A percentile compares a stretch with the other conserved stretches of the same genome.
Conservation (phyloP, 306 rosid genomes). For the Trifolium dubium region DNA sequence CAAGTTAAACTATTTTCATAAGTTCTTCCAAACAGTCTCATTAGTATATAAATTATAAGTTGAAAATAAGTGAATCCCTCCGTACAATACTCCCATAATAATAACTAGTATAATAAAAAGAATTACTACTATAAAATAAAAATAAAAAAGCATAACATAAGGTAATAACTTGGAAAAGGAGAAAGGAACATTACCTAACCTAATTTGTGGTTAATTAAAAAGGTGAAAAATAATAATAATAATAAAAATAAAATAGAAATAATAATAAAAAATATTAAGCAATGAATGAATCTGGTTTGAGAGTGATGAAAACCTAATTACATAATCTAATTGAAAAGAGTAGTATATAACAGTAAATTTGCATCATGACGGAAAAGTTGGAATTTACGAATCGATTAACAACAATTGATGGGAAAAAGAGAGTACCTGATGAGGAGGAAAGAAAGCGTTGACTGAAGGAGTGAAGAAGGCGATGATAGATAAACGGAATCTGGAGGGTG, state of each 20-base stretch:
- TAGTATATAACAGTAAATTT: not conserved
- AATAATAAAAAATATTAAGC: no score
- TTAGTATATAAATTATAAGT: no score
- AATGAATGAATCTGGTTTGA: no score
- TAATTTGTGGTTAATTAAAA: not conserved
- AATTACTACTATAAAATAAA: no score
- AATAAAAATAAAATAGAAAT: no score
- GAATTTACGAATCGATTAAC: not conserved
- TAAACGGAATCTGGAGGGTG: not conserved
- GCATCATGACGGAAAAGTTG: not conserved
- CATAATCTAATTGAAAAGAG: not conserved
- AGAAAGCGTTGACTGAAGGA: not conserved
- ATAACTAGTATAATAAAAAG: no score
- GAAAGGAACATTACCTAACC: slow-evolving; percentile 40
- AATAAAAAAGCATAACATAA: not conserved
- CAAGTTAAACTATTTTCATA: no score
- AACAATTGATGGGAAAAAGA: not conserved
- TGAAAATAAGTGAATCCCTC: no score
- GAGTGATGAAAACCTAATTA: not conserved
- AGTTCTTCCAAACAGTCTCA: no score
- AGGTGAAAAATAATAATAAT: no score
- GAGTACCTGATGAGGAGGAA: not conserved
- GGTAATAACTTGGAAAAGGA: slow-evolving; percentile 5
- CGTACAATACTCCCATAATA: no score
- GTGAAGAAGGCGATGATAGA: not conserved